phyloP scores from a whole-genome alignment of 169 alveolate genomes.

The Plasmodium gaboni region DNA sequence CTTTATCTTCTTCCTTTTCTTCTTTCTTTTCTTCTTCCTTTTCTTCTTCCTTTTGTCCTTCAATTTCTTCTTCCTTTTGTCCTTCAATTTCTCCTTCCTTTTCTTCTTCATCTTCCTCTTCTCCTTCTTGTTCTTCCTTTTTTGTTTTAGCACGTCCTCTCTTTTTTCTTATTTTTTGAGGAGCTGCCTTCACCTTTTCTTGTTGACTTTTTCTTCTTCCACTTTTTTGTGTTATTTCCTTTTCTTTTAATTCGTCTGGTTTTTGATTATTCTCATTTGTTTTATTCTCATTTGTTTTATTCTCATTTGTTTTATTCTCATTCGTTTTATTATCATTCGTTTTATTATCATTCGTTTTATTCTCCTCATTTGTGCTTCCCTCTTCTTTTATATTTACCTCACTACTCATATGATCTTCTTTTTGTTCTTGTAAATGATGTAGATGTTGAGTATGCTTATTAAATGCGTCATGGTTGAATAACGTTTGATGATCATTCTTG shows the following conservation, averaged over 20 bases:
- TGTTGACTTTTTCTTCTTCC: background rate
- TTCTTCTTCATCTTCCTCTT: background rate
- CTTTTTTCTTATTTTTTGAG: background rate
- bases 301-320: background rate
- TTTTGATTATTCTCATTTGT: background rate
- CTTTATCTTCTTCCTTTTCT: background rate
- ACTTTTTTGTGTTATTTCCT: background rate
- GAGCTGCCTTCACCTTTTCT: background rate
- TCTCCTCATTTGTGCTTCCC: background rate
- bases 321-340: background rate
- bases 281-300: background rate
- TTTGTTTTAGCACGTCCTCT: background rate
- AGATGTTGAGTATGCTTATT: background rate
- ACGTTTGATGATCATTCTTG: constrained; percentile 3
- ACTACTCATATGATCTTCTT: no score
- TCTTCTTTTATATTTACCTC: background rate
- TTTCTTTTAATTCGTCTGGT: no score
- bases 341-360: background rate
- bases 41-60: background rate
- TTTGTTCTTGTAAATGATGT: background rate
- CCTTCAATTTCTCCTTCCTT: background rate
- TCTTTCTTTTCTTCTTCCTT: background rate
- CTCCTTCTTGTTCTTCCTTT: background rate
- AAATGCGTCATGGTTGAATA: background rate
- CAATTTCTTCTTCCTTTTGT: background rate